A percentile compares a stretch with the other conserved stretches of the same genome.
These are phyloP conservation scores for Diddensiella transvaalensis DNA, from an alignment of 805 yeast species.

Conservation along the genomic window DNA sequence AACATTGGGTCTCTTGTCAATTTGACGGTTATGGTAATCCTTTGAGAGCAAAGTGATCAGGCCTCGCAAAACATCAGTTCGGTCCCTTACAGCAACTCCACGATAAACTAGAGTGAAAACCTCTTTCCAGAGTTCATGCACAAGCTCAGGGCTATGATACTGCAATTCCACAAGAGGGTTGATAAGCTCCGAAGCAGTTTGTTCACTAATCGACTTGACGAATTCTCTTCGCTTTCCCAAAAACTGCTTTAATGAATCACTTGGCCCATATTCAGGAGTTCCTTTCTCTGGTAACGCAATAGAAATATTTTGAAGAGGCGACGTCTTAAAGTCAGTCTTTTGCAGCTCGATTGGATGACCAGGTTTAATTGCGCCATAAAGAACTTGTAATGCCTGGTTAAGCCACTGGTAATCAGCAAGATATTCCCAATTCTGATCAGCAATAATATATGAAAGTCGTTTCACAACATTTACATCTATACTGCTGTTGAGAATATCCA, in stretches of 20 bases:
- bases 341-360: slow-evolving; percentile 45
- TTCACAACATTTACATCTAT: slow-evolving; percentile 74
- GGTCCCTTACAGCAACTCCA: slow-evolving; percentile 73
- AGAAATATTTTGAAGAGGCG: slow-evolving; percentile 23
- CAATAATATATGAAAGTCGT: slow-evolving; percentile 78
- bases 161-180: slow-evolving; percentile 75
- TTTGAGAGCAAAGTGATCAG: slow-evolving; percentile 76
- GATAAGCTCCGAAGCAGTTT: slow-evolving; percentile 56
- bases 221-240: slow-evolving; percentile 33
- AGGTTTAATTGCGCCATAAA: slow-evolving; percentile 71
- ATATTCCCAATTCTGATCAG: slow-evolving; percentile 97
- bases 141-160: slow-evolving; percentile 74
- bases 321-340: slow-evolving; percentile 39
- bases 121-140: slow-evolving; percentile 78
- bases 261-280: slow-evolving; percentile 10
- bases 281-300: slow-evolving; percentile 6
- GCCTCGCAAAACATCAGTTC: slow-evolving; percentile 77
- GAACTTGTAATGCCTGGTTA: slow-evolving; percentile 83
- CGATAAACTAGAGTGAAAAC: slow-evolving; percentile 78
- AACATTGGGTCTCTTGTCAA: slow-evolving; percentile 81
- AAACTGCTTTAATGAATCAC: slow-evolving; percentile 34
- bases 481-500: slow-evolving; percentile 74
- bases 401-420: slow-evolving; percentile 92
- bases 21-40: slow-evolving; percentile 90
- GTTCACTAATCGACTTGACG: slow-evolving; percentile 31